Base-by-base conservation (phyloP, 306 rosid genomes). In the Glycine tomentella region DNA sequence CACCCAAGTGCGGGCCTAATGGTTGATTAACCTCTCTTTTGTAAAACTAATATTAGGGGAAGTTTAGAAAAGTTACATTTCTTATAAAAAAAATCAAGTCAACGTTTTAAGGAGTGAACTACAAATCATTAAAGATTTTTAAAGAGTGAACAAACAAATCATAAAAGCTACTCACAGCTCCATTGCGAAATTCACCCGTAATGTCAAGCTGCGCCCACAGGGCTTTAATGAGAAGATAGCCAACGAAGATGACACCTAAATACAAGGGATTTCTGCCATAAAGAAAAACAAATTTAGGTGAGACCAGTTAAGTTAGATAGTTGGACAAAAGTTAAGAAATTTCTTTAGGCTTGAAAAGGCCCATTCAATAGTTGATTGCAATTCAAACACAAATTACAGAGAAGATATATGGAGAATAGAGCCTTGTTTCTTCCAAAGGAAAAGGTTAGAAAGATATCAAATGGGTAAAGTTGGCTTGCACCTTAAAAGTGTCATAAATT, bases 401-500 rank as follows among this genome's bases (percentile, higher is more conserved):
- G 66, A 9, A 34, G 25, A 36, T 40, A 66, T 40, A 56, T 38
- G 56, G 55, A 64, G 71, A 65, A 63, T 13, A 57, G 12, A 33
- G 33, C 74, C 38, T 25, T 25, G 31, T 25, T 25, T 25, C 31
- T 25, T 25, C 2, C 31, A 25, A 25, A 25, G 31, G 31, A 25
- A 25, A 44, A 75, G 15, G 36, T 55, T 13, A 55, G 38, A 69
- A 72, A 50, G 69, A 66, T 62, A 49, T 79, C 40, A 79, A 9
- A 44, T 4, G 20, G 62, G 6, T 52, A 67, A 44, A n/a, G 10
- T 61, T 59, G 40, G 16, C 44, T 36, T 44, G 48, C 69, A 94
- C 98, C 94, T 88, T 81, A 94, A 66, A 82, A 94, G 90, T 56
- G 96, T 87, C 96, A 94, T 92, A 80, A 94, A 94, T 81, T 94